phyloP scores from a whole-genome alignment of 208 protist genomes.

The Leishmania martiniquensis region DNA sequence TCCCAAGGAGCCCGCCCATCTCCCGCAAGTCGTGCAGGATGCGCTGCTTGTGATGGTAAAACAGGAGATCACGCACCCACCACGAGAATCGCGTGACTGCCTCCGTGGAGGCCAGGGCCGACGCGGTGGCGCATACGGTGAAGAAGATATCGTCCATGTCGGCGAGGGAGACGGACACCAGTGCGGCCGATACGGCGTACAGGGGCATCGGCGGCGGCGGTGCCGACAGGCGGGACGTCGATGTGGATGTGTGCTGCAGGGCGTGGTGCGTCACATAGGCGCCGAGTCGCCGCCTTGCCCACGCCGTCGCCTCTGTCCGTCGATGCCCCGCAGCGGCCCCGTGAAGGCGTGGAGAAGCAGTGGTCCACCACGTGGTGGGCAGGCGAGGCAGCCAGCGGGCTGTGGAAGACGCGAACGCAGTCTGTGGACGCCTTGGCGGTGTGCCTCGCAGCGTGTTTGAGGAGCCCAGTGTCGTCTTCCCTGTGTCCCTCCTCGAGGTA shows the following conservation, averaged over 20 bases:
- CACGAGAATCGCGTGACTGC: slow-evolving; percentile 26
- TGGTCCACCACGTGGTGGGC: slow-evolving; percentile 25
- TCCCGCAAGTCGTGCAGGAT: slow-evolving; percentile 13
- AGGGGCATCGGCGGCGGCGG: background rate
- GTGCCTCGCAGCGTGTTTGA: slow-evolving; percentile 6
- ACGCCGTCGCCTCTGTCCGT: background rate
- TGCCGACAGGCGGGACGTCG: background rate
- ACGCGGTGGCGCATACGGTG: slow-evolving; percentile 25
- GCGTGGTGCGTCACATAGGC: slow-evolving; percentile 25
- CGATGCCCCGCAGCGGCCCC: background rate
- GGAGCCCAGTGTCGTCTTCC: background rate
- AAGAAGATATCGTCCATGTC: slow-evolving; percentile 30
- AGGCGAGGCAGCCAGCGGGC: slow-evolving; percentile 21
- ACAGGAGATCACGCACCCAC: slow-evolving; percentile 32
- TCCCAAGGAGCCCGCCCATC: slow-evolving; percentile 25
- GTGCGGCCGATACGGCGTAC: slow-evolving; percentile 7
- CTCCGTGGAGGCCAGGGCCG: slow-evolving; percentile 10
- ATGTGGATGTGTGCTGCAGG: slow-evolving; percentile 4
- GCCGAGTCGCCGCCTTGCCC: slow-evolving; percentile 15
- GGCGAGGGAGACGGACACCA: slow-evolving; percentile 10
- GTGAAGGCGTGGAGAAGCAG: slow-evolving; percentile 7
- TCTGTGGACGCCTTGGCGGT: background rate
- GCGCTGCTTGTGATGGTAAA: slow-evolving; percentile 18
- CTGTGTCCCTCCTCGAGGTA: background rate
- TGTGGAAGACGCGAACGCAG: background rate